Conservation (phyloP, 768 basidiomycete species). For the Russula abietina region DNA sequence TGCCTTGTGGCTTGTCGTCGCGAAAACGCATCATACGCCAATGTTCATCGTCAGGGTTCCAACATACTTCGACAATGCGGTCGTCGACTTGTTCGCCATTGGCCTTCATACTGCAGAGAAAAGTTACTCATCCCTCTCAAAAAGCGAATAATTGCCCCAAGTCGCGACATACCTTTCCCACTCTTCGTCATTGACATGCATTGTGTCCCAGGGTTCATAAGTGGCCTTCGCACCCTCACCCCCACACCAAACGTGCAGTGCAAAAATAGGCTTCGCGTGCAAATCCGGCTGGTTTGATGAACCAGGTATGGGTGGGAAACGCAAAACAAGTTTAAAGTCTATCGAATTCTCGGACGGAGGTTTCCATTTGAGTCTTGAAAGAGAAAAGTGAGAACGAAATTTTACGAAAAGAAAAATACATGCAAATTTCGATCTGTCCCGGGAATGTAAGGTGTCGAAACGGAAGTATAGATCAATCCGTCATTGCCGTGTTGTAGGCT, state of each 20-base stretch:
- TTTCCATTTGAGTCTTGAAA: conserved; percentile 93
- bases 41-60: conserved; percentile 58
- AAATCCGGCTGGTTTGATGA: conserved; percentile 66
- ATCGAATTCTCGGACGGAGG: conserved; percentile 96
- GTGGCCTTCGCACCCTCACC: conserved; percentile 46
- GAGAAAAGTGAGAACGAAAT: not conserved
- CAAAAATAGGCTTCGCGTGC: conserved; percentile 77
- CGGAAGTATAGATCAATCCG: conserved; percentile 94
- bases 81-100: conserved; percentile 88
- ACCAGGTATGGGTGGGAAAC: conserved; percentile 66
- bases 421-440: conserved; percentile 89
- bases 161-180: conserved; percentile 79
- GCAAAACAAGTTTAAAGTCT: conserved; percentile 93
- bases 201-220: conserved; percentile 80
- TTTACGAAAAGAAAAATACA: conserved; percentile 8
- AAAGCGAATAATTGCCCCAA: not conserved
- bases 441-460: conserved; percentile 67
- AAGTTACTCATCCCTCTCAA: conserved; percentile 1
- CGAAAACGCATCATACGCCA: conserved; percentile 94
- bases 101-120: conserved; percentile 61
- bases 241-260: conserved; percentile 79
- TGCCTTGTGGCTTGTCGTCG: conserved; percentile 91
- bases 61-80: conserved; percentile 88
- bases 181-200: conserved; percentile 82
- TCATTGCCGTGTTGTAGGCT: conserved; percentile 87